These are phyloP conservation scores for Funneliformis caledonium DNA, from an alignment of 371 early-diverging fungal genomes.

Conservation along the genomic window DNA sequence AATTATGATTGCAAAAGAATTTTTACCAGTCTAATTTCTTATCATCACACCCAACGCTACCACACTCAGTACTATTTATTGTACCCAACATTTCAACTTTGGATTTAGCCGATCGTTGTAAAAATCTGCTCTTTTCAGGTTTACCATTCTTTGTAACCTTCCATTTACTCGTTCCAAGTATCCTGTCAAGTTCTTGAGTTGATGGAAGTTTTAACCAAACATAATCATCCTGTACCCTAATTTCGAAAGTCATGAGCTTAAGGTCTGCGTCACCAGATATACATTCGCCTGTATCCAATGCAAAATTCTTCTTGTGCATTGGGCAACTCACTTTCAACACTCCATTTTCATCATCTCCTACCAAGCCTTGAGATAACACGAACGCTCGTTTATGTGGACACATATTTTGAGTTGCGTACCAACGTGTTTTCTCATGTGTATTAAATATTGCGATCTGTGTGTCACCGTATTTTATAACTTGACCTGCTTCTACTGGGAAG, in stretches of 20 bases:
- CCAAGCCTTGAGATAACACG: conserved; percentile 63
- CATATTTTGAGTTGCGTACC: conserved; percentile 78
- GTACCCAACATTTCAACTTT: not conserved
- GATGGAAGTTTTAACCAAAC: conserved; percentile 58
- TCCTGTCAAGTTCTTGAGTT: conserved; percentile 49
- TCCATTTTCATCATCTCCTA: conserved; percentile 53
- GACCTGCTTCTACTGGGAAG: conserved; percentile 60
- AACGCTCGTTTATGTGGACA: conserved; percentile 73
- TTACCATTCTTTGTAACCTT: conserved; percentile 47
- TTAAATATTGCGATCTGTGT: conserved; percentile 67
- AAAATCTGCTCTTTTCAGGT: not conserved
- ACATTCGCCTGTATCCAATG: conserved; percentile 57
- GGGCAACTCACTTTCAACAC: conserved; percentile 60
- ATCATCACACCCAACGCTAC: conserved; percentile 28
- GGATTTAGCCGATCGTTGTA: too few species aligned
- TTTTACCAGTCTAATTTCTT: conserved; percentile 36
- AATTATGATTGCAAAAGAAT: too few species aligned
- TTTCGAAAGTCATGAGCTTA: conserved; percentile 57
- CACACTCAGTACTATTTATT: not conserved
- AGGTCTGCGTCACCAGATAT: conserved; percentile 54
- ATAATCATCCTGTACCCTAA: conserved; percentile 54
- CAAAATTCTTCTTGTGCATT: conserved; percentile 74
- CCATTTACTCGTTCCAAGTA: conserved; percentile 57
- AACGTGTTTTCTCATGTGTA: conserved; percentile 48
- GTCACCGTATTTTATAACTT: conserved; percentile 60